Conservation (phyloP, 306 rosid species). For the Lathyrus aphaca region DNA sequence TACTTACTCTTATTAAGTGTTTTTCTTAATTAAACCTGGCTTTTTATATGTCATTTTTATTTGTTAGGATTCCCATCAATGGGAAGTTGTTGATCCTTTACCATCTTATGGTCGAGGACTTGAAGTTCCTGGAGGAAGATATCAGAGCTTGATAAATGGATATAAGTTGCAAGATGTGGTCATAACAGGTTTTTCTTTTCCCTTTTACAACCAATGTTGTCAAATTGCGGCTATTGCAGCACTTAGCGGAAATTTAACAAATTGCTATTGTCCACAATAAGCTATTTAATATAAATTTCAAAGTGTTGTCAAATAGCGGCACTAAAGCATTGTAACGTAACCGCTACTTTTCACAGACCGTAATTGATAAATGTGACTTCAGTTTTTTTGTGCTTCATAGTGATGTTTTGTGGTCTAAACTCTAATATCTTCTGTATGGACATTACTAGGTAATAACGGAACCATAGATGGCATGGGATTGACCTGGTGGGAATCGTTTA, state of each 20-base stretch:
- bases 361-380: neutral
- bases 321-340: neutral
- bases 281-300: neutral
- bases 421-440: conserved; percentile 36
- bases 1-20: neutral
- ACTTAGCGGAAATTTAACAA: neutral
- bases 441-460: conserved; percentile 73
- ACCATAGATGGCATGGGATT: conserved; percentile 88
- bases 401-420: conserved; percentile 16
- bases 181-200: conserved; percentile 72
- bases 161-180: conserved; percentile 79
- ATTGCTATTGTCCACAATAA: neutral
- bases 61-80: conserved; percentile 69
- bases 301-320: neutral
- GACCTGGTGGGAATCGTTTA: conserved; percentile 92
- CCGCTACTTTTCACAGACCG: neutral
- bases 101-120: conserved; percentile 95
- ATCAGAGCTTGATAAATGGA: conserved; percentile 87
- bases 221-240: neutral
- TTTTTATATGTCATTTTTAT: conserved; percentile 14
- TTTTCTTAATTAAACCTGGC: conserved; percentile 5
- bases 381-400: neutral
- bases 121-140: conserved; percentile 84
- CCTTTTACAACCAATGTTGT: neutral
- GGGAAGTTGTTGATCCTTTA: conserved; percentile 79